Base-by-base conservation (phyloP, 495 filamentous ascomycete genomes). In the Physcia stellaris region DNA sequence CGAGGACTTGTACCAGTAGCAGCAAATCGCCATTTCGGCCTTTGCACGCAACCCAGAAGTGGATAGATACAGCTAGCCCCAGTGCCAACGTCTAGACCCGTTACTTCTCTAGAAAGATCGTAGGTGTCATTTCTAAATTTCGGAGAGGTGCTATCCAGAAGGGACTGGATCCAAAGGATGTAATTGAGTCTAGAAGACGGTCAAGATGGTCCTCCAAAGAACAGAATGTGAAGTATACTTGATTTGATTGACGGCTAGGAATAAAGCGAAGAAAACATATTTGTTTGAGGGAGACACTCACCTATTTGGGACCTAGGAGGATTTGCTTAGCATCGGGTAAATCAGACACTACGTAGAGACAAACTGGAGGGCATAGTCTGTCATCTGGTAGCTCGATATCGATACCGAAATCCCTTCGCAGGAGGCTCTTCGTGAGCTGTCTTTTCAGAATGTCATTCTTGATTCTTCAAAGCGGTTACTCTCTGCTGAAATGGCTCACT, bases 61-160 rank as follows among this genome's bases (percentile, higher is more conserved):
- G 90, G 80, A 56, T 96, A 96, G 40, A 98, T 94, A 50, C 75
- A 75, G 44, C 82, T 88, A 12, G 90, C 83, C 23, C 90, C 90
- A 3, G 83, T 92, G 35, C 90, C 90, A 46, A 98, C 79, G 49
- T 98, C 90, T 6, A 95, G 66, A 4, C 90, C 90, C 4, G 71
- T 44, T 12, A 86, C 66, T 26, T 70, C 54, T 41, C 75, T 59
- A 3, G 63, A 43, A 10, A 60, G 58, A 40, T 82, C 71, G 41
- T 79, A 77, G 6, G 54, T 56, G 40, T 76, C 71, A 9, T 43
- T 51, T n/a, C n/a, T n/a, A 38, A 68, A 69, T 12, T 56, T 53
- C 5, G 66, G 57, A 29, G 63, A 61, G 0, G 80, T 84, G 0
- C 78, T 80, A 46, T 94, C 86, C 22, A 98, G 60, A 0, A 98